Evolutionary conservation across 106 monocot species (phyloP), one percentile per base, ranked within the genome.

Genomic region (Triglochin maritima): DNA sequence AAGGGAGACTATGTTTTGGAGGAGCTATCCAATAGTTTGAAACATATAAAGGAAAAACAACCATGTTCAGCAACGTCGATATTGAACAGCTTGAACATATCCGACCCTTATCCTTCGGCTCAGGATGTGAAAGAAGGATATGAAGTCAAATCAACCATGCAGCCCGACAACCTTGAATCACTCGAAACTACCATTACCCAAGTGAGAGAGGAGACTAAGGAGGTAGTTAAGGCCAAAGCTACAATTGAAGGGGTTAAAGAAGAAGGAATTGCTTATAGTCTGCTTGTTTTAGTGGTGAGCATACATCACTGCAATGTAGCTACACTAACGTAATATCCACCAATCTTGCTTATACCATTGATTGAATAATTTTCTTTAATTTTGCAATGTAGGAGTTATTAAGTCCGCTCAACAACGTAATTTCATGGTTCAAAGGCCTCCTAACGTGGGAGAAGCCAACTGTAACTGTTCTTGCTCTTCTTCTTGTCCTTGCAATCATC

Each of bases 1-100:
- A 95, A 95, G 57, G 95, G 95, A 43, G 95, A 95, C 64, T 87
- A 85, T 52, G 95, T 95, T 3, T 16, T 95, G 29, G 83, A 85
- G 71, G 85, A 85, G 51, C 51, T 95, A 58, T 81, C 79, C 5
- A 82, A 72, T 17, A 84, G 74, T 46, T 59, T 88, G 72, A 81
- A 78, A 59, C 59, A 76, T 69, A 71, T 12, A 9, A 69, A 73
- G 7, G 72, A 9, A 9, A 16, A 80, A 17, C 81, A 81, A 12
- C 80, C 79, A 17, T 87, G 83, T 55, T 85, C 78, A 47, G 95
- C 95, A 46, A 50, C 83, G 2, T 79, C 77, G 14, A 76, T 89
- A 11, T 62, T 94, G 54, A 89, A 82, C 69, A 75, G 76, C 61
- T 76, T 94, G 45, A 73, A 75, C 63, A 75, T 89, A 47, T 66